phyloP scores from a whole-genome alignment of 2,329 filamentous ascomycete species.

The Fusarium subglutinans region DNA sequence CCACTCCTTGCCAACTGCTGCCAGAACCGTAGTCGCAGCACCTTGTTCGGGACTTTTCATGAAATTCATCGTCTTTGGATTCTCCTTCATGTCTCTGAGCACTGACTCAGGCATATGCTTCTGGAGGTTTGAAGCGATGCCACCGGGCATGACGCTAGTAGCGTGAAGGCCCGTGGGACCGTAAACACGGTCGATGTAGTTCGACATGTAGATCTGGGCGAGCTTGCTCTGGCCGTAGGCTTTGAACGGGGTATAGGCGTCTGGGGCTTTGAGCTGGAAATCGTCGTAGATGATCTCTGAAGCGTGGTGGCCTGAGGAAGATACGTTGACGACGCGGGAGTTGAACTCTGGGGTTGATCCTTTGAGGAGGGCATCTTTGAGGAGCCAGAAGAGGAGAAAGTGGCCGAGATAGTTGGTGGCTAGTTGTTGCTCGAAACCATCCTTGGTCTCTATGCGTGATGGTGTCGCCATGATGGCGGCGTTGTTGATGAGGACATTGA shows the following conservation, averaged over 20 bases:
- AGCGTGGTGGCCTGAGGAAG: slow-evolving; percentile 52
- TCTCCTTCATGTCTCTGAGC: background rate
- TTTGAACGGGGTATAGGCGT: slow-evolving; percentile 4
- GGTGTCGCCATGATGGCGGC: slow-evolving; percentile 38
- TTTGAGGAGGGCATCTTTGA: slow-evolving; percentile 55
- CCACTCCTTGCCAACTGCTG: background rate
- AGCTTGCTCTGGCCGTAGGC: slow-evolving; percentile 35
- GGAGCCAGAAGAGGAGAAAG: slow-evolving; percentile 45
- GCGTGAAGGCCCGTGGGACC: slow-evolving; percentile 18
- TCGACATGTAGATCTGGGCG: slow-evolving; percentile 37
- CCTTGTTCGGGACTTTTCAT: background rate
- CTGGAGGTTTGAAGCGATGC: background rate
- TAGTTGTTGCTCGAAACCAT: slow-evolving; percentile 41
- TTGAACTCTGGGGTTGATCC: slow-evolving; percentile 50
- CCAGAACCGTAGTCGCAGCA: background rate
- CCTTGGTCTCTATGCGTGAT: slow-evolving; percentile 6
- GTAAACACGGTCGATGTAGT: slow-evolving; percentile 27
- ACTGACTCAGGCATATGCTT: background rate
- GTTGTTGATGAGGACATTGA: slow-evolving; percentile 36
- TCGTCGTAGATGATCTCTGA: slow-evolving; percentile 10
- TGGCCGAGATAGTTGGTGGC: slow-evolving; percentile 40
- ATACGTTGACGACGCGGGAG: slow-evolving; percentile 58
- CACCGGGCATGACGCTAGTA: slow-evolving; percentile 27
- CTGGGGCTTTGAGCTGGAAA: slow-evolving; percentile 19
- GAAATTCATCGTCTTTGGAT: background rate